Base-by-base conservation (phyloP, 306 rosid genomes). In the Fragaria nilgerrensis region DNA sequence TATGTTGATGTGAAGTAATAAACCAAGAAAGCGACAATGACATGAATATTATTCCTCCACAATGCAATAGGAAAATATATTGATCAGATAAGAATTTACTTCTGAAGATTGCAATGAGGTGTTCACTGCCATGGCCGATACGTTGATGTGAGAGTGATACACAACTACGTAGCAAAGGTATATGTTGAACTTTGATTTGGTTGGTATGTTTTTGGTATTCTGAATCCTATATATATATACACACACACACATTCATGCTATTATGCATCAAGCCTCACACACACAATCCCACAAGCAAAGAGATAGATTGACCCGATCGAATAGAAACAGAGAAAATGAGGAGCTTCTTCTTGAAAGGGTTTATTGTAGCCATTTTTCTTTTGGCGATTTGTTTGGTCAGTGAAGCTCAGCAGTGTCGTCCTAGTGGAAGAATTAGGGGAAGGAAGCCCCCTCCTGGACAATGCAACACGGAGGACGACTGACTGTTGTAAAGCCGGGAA, bases 401-500 rank as follows among this genome's bases (percentile, higher is more conserved):
- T 23, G 74, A 76, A 29, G 84, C 81, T 76, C 76, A 70, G 6
- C 49, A 59, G 9, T 80, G 84, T 0, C 70, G 71, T 4, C 80
- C 82, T 16, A 80, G 79, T 1, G 77, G 84, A 2, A 77, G 37
- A 8, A 37, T 80, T 0, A 68, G 17, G 36, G 80, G 84, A 62
- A 76, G 41, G 76, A 76, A 61, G 22, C 47, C 80, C 0, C 87
- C 78, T 13, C 10, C 77, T 0, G 77, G 77, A 8, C 65, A 80
- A 4, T 81, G 83, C 44, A 73, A 76, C 68, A 14, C 0, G 71
- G 78, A 70, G 27, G 19, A 80, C 27, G 55, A 84, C 75, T 8
- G 52, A 64, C 6, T 84, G 85, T 23, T 80, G 87, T 20, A 10
- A 16, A 19, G 49, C 73, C 15, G 88, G 88, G 2, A 64, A 77